Evolutionary conservation across 2,329 filamentous ascomycete genomes (phyloP), one percentile per base, ranked within the genome.

Genomic region (Phyllosticta citribraziliensis): DNA sequence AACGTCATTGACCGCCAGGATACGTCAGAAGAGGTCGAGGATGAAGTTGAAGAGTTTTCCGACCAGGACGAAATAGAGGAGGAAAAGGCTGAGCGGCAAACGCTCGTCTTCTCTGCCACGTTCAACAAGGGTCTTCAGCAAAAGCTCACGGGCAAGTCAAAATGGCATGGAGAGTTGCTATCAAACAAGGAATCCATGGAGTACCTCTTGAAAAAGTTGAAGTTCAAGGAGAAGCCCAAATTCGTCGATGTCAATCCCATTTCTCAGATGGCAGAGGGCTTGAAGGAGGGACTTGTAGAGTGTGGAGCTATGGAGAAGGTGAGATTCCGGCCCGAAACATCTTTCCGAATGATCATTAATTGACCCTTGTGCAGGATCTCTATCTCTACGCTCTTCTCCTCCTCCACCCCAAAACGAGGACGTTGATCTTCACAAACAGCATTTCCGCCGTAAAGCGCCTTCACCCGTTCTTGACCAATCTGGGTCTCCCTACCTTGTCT

Each of bases 41-140:
- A 74, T 6, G 62, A 66, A 10, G 64, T 65, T 20, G 61, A 66
- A 27, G 55, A 55, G 24, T 2, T 47, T 51, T 14, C 55, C 55
- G 10, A 24, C 12, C 12, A 24, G 11, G 33, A 40, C 8, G 52
- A 58, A 3, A 35, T 55, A 17, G 52, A 51, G 5, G 30, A 63
- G 25, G 20, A 40, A 61, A 63, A 73, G 11, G 70, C 78, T 52
- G 70, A 82, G 17, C 80, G 93, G 51, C 94, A 99, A 71, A 97
- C 92, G 0, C 82, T 99, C 0, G 91, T 99, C 20, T 99, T 99
- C 74, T 97, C 94, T 0, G 94, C 94, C 0, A 99, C 94, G 0
- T 96, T 99, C 73, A 89, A 96, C 71, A 93, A 92, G 69, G 87
- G 87, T 0, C 77, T 99, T 30, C 93, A 97, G 71, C 89, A 93